A percentile compares a stretch with the other conserved stretches of the same genome.
Evolutionary conservation across 2,329 filamentous ascomycete species (phyloP).

Genomic region (Geosmithia morbida): DNA sequence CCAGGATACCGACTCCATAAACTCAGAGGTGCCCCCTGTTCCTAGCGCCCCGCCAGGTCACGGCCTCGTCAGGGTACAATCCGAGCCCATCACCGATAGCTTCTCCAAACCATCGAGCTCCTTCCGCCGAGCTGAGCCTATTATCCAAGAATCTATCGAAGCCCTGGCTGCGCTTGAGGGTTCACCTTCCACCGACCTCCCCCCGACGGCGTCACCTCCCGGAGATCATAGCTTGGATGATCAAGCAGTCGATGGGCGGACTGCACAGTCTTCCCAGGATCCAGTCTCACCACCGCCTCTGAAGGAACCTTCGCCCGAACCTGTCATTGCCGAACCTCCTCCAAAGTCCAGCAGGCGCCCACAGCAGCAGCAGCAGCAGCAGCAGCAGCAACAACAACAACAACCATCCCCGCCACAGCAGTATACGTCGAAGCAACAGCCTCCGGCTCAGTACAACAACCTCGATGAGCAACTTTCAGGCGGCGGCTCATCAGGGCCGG

Average conservation of each 20-base stretch:
- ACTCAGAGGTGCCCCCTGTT: conserved; percentile 15
- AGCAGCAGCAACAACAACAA: background rate
- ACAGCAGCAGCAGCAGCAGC: conserved; percentile 6
- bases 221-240: conserved; percentile 25
- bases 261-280: background rate
- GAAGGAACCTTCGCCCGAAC: conserved; percentile 12
- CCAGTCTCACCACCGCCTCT: background rate
- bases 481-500: conserved; percentile 46
- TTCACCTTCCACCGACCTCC: conserved; percentile 14
- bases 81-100: conserved; percentile 43
- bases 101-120: conserved; percentile 44
- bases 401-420: conserved; percentile 6
- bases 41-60: conserved; percentile 33
- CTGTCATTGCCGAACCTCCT: conserved; percentile 24
- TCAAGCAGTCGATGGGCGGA: conserved; percentile 9
- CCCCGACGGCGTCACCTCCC: conserved; percentile 31
- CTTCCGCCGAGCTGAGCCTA: conserved; percentile 28
- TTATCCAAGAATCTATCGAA: conserved; percentile 25
- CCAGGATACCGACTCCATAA: conserved; percentile 36
- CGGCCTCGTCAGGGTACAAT: conserved; percentile 47
- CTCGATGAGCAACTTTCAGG: conserved; percentile 14
- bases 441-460: conserved; percentile 7
- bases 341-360: conserved; percentile 27
- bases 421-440: conserved; percentile 10
- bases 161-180: conserved; percentile 32